A percentile compares a stretch with the other conserved stretches of the same genome.
phyloP scores from a whole-genome alignment of 2,329 filamentous ascomycete species.

The Hymenoscyphus salicellus region DNA sequence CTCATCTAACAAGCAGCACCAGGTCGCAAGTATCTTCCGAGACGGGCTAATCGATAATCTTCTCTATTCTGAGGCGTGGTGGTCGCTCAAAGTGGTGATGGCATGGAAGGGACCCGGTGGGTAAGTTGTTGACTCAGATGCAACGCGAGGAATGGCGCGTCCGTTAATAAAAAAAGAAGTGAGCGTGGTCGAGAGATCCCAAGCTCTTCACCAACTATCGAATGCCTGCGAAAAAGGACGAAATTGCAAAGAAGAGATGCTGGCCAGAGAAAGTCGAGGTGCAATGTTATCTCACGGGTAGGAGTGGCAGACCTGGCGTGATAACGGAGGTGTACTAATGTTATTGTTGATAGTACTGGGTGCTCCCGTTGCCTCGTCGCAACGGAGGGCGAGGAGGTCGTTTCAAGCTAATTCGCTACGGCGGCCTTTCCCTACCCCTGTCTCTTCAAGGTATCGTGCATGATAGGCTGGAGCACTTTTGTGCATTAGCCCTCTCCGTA shows the following conservation, averaged over 20 bases:
- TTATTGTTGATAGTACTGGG: neutral
- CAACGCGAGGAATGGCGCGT: conserved; percentile 24
- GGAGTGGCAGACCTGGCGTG: neutral
- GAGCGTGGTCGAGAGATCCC: neutral
- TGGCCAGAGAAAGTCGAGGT: neutral
- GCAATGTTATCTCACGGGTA: neutral
- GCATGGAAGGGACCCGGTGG: conserved; percentile 18
- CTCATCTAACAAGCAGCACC: neutral
- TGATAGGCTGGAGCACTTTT: neutral
- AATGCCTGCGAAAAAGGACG: neutral
- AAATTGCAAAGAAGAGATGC: neutral
- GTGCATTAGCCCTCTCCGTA: neutral
- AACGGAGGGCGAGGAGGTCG: neutral
- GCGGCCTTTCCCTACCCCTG: neutral
- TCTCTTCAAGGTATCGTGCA: too few relatives aligned
- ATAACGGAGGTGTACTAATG: neutral
- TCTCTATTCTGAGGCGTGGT: neutral
- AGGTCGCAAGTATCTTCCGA: neutral
- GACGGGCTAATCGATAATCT: conserved; percentile 6
- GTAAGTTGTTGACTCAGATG: conserved; percentile 15
- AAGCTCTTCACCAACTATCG: neutral
- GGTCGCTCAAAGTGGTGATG: conserved; percentile 19
- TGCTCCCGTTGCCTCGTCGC: neutral
- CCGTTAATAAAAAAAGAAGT: neutral
- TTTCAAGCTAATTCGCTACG: neutral